Conservation (phyloP, 2,329 filamentous ascomycete species). For the Alternaria angustiovoidea region DNA sequence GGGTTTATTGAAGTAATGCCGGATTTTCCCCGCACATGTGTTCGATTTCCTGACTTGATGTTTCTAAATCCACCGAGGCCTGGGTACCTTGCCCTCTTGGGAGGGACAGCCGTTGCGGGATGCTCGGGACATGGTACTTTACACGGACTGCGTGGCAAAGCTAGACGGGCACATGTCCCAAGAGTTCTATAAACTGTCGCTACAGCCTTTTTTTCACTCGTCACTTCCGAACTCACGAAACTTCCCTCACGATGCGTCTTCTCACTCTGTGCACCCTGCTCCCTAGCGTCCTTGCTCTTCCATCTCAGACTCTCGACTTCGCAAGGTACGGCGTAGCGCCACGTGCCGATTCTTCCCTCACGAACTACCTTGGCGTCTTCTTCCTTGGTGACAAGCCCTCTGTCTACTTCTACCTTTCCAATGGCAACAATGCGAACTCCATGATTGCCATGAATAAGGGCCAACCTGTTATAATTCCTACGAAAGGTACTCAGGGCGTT, state of each 20-base stretch:
- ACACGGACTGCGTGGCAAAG: background rate
- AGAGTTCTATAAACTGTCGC: background rate
- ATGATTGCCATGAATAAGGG: slow-evolving; percentile 61
- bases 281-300: slow-evolving; percentile 22
- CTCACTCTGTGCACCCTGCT: slow-evolving; percentile 15
- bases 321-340: slow-evolving; percentile 23
- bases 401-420: slow-evolving; percentile 64
- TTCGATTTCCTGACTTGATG: background rate
- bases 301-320: slow-evolving; percentile 33
- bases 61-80: background rate
- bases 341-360: slow-evolving; percentile 50
- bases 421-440: slow-evolving; percentile 60
- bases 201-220: background rate
- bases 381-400: slow-evolving; percentile 64
- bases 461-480: slow-evolving; percentile 59
- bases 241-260: slow-evolving; percentile 24
- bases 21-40: background rate
- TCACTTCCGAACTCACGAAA: background rate
- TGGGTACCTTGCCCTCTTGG: slow-evolving; percentile 1
- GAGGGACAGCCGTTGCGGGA: background rate
- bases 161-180: background rate
- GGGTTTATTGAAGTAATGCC: background rate
- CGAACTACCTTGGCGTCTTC: slow-evolving; percentile 63
- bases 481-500: slow-evolving; percentile 61
- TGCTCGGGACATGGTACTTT: background rate